Conservation (phyloP, 495 filamentous ascomycete genomes). For the Neurospora sp. region DNA sequence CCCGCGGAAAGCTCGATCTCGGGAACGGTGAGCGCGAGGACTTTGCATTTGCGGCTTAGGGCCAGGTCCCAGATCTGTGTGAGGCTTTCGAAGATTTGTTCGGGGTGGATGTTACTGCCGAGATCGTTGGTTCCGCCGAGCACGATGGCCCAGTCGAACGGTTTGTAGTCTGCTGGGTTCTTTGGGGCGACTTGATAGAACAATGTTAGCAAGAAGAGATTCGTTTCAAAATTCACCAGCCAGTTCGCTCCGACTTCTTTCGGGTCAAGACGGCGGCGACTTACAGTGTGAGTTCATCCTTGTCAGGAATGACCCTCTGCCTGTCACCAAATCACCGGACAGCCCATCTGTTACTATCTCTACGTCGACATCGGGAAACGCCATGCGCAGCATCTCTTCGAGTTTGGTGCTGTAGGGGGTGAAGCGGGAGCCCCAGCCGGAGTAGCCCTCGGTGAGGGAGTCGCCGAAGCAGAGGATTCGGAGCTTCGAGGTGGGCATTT, state of each 20-base stretch:
- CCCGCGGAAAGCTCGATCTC: slow-evolving; percentile 21
- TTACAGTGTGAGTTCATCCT: slow-evolving; percentile 37
- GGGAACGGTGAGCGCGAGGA: slow-evolving; percentile 52
- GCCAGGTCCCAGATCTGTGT: slow-evolving; percentile 37
- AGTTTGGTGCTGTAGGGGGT: slow-evolving; percentile 42
- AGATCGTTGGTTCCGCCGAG: slow-evolving; percentile 54
- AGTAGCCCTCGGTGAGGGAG: slow-evolving; percentile 50
- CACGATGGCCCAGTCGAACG: slow-evolving; percentile 38
- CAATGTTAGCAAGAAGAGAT: background rate
- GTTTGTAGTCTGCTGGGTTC: slow-evolving; percentile 2
- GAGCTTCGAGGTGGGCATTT: slow-evolving; percentile 19
- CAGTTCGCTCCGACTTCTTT: background rate
- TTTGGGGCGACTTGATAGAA: background rate
- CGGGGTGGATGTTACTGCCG: slow-evolving; percentile 19
- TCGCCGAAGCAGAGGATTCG: slow-evolving; percentile 56
- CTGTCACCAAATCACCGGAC: slow-evolving; percentile 40
- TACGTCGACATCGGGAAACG: slow-evolving; percentile 25
- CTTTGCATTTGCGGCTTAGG: slow-evolving; percentile 34
- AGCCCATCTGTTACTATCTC: slow-evolving; percentile 31
- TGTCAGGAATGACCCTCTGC: slow-evolving; percentile 27
- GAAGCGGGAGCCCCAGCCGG: slow-evolving; percentile 28
- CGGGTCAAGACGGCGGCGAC: background rate
- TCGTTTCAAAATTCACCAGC: background rate
- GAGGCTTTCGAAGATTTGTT: slow-evolving; percentile 31
- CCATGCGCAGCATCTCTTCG: slow-evolving; percentile 28